Evolutionary conservation across 495 filamentous ascomycete species (phyloP).

Genomic region (Penicillium lagena): DNA sequence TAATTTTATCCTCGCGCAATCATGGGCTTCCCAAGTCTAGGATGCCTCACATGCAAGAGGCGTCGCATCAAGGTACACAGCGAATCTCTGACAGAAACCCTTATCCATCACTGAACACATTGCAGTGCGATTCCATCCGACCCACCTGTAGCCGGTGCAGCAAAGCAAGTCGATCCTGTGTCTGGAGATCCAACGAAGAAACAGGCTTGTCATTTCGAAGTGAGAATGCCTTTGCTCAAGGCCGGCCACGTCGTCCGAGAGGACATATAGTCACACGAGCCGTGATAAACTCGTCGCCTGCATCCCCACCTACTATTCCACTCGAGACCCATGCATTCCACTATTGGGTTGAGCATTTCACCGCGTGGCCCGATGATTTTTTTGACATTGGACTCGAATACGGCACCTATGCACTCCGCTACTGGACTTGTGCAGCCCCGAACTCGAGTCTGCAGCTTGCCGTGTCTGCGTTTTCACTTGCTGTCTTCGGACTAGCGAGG

Average conservation of each 20-base stretch:
- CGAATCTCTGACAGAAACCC: background rate
- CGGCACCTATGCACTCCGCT: slow-evolving; percentile 9
- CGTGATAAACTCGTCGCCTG: background rate
- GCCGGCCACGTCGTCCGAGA: slow-evolving; percentile 19
- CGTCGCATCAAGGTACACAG: slow-evolving; percentile 6
- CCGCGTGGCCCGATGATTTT: slow-evolving; percentile 6
- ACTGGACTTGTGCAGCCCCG: slow-evolving; percentile 6
- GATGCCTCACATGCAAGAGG: slow-evolving; percentile 6
- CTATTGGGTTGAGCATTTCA: slow-evolving; percentile 4
- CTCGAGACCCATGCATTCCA: slow-evolving; percentile 6
- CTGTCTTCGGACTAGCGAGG: slow-evolving; percentile 16
- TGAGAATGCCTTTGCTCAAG: slow-evolving; percentile 27
- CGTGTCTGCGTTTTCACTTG: slow-evolving; percentile 21
- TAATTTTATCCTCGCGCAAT: background rate
- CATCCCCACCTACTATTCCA: background rate
- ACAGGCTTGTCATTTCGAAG: slow-evolving; percentile 17
- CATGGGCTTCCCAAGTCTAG: slow-evolving; percentile 9
- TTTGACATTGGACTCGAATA: slow-evolving; percentile 15
- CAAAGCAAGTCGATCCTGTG: slow-evolving; percentile 18
- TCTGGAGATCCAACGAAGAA: slow-evolving; percentile 19
- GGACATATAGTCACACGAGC: background rate
- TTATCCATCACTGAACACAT: background rate
- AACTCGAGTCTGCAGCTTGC: slow-evolving; percentile 21
- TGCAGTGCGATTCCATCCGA: slow-evolving; percentile 18
- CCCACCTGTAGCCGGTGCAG: slow-evolving; percentile 17